Base-by-base conservation (phyloP, 1,284 basidiomycete species). In the Apiotrichum siamense region DNA sequence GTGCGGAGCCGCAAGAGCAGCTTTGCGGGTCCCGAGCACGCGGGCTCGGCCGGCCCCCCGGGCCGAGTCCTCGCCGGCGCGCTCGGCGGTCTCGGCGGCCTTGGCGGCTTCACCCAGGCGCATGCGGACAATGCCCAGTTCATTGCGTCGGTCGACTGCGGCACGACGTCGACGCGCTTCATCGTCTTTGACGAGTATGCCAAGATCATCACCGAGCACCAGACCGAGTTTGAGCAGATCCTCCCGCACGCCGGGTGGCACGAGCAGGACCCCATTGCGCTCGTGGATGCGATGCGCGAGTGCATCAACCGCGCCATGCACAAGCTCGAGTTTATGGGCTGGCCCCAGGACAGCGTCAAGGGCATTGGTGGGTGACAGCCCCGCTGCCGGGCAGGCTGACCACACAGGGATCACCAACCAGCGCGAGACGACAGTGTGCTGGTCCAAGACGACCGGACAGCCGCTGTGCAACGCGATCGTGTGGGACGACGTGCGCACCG, bases 181-280 rank as follows among this genome's bases (percentile, higher is more conserved):
- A 93, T 97, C 67, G 76, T 97, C 58, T 97, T 97, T 71, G 85
- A 98, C 78, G 79, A 86, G 67, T 78, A 86, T 64, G 94, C 92
- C 27, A 81, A 91, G 64, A 87, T 97, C 60, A 77, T 96, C 54
- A 86, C 87, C 2, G 83, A 87, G 68, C 83, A 88, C 67, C 92
- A 96, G 73, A 78, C 84, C 20, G 91, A 96, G 71, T 94, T 93
- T 67, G 83, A 87, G 43, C 91, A 94, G 68, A 89, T 93, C 70
- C 90, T 89, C 66, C 87, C 88, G 3, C 78, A 88, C 65, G 88
- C 89, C 7, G 88, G 90, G 13, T 97, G 94, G 94, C 94, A 97
- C 72, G 92, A 94, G 61, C 96, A 98, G 72, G 86, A 96, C 67
- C 83, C 90, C 1, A 77, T 81, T 43, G 90, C 93, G 68, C 87